Conservation (phyloP, 305 asterid species). For the Plantago coronopus region DNA sequence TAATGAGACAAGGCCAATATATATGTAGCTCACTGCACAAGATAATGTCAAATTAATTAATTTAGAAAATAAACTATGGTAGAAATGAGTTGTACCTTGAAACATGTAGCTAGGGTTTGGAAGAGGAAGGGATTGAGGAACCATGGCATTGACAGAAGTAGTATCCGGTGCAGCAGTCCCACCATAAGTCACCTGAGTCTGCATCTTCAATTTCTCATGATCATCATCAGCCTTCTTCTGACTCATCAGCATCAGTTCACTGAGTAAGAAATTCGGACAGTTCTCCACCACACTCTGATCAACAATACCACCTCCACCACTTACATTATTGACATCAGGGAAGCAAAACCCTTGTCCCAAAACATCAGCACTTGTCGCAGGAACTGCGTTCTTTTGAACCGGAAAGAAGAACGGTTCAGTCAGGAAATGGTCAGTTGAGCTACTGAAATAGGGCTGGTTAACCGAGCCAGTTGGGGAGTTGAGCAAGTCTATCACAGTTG, state of each 20-base stretch:
- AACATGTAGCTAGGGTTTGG: conserved; percentile 37
- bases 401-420: conserved; percentile 48
- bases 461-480: conserved; percentile 59
- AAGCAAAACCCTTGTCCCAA: conserved; percentile 39
- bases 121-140: conserved; percentile 26
- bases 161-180: conserved; percentile 18
- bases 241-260: conserved; percentile 50
- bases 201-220: conserved; percentile 32
- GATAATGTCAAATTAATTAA: no score
- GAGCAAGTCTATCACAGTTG: conserved; percentile 32
- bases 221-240: conserved; percentile 27
- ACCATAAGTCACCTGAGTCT: conserved; percentile 24
- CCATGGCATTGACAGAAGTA: conserved; percentile 17
- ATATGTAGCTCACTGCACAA: no score
- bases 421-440: conserved; percentile 31
- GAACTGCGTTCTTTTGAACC: conserved; percentile 26
- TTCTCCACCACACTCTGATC: conserved; percentile 21
- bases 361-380: background rate
- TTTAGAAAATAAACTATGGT: no score
- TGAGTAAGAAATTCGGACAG: conserved; percentile 25
- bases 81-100: conserved; percentile 41
- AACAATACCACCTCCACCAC: background rate
- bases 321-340: conserved; percentile 16
- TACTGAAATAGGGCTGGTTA: conserved; percentile 45
- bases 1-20: no score